Conservation (phyloP, 768 basidiomycete genomes). For the Rhizopogon roseolus region DNA sequence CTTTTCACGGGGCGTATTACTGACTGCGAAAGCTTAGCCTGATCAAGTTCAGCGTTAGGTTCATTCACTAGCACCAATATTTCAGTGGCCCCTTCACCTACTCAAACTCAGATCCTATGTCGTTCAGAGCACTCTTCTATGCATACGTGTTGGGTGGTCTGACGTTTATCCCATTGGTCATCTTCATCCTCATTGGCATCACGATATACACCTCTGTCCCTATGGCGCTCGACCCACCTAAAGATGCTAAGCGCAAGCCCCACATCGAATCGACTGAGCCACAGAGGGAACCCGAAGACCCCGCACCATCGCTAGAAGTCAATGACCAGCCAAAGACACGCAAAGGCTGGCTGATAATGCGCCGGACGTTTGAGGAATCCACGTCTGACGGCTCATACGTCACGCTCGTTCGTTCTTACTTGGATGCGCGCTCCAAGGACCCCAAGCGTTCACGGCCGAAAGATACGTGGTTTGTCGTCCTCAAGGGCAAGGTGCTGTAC, state of each 20-base stretch:
- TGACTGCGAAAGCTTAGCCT: not conserved
- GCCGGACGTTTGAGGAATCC: slow-evolving; percentile 71
- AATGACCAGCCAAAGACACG: slow-evolving; percentile 63
- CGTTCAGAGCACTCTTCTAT: slow-evolving; percentile 66
- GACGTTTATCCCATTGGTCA: slow-evolving; percentile 80
- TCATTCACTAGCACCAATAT: not conserved
- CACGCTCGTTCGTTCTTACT: slow-evolving; percentile 71
- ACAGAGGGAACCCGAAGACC: slow-evolving; percentile 10
- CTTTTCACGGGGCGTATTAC: not conserved
- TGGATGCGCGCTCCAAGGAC: slow-evolving; percentile 81
- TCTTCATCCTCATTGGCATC: slow-evolving; percentile 53
- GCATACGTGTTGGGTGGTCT: slow-evolving; percentile 88
- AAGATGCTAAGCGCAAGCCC: slow-evolving; percentile 30
- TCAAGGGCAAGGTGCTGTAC: slow-evolving; percentile 90
- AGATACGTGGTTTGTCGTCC: slow-evolving; percentile 88
- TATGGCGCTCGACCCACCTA: slow-evolving; percentile 46
- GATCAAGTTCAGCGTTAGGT: not conserved
- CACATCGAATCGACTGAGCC: slow-evolving; percentile 23
- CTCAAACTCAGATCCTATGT: slow-evolving; percentile 36
- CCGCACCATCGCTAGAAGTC: slow-evolving; percentile 19
- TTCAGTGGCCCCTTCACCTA: not conserved
- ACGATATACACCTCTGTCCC: slow-evolving; percentile 84
- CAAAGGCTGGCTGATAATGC: slow-evolving; percentile 81
- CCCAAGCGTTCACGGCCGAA: slow-evolving; percentile 80
- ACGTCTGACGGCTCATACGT: slow-evolving; percentile 66